Base-by-base conservation (phyloP, 257 asterid genomes). In the Lithospermum erythrorhizon region DNA sequence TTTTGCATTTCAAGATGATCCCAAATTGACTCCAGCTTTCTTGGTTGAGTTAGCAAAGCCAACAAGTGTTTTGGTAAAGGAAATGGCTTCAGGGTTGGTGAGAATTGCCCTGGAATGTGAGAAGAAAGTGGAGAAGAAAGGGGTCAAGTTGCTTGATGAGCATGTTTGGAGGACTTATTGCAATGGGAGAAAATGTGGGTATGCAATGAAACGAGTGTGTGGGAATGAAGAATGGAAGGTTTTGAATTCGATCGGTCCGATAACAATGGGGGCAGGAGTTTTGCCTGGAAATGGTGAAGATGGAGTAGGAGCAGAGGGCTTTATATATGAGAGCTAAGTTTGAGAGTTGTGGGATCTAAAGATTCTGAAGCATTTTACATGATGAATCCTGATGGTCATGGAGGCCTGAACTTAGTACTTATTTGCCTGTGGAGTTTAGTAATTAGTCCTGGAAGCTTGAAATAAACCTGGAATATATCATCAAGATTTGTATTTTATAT, bases 261-360 rank as follows among this genome's bases (percentile, higher is more conserved):
- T 80, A 7, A 69, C 95, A 21, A 87, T 87, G 95, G 95, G 94
- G 21, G 95, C 95, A 0, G 94, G 95, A 22, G 95, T 87, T 53
- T 70, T 87, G 24, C 94, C 89, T 47, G 60, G 41, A 6, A 14
- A 13, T 24, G 84, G 81, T 10, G 82, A 75, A 8, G 21, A 51
- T 10, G 84, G 70, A 47, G 64, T 66, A 13, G 80, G 70, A 2
- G 37, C 64, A 1, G 87, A 66, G 11, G 94, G 95, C 6, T 64
- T 84, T 84, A 94, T 87, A 87, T 6, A 87, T 87, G 94, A 65
- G 93, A 63, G 95, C 95, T 13, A 78, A 67, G 75, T 87, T 84
- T 70, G 95, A 87, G 95, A 64, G 95, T 87, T 48, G 88, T 78
- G 8, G 94, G 95, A 37, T 75, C 86, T 18, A 87, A 80, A 70